These are phyloP conservation scores for Gnomoniopsis smithogilvyi DNA, from an alignment of 2,329 filamentous ascomycete species.

Conservation along the genomic window DNA sequence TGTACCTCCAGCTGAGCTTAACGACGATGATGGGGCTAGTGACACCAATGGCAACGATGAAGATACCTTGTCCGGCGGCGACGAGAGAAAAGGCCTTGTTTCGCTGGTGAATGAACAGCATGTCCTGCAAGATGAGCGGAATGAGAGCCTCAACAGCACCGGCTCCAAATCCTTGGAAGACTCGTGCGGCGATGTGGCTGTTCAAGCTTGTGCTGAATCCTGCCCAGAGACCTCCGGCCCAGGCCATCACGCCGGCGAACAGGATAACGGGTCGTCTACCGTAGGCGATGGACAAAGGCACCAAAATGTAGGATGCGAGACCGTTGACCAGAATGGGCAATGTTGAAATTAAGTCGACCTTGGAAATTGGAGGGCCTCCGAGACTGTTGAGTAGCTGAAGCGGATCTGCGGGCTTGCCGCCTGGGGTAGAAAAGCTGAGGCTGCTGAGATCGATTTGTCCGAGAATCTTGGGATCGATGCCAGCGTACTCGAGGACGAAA, in stretches of 20 bases:
- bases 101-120: conserved; percentile 24
- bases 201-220: conserved; percentile 20
- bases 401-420: conserved; percentile 15
- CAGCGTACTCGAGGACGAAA: conserved; percentile 24
- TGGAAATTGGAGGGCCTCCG: conserved; percentile 18
- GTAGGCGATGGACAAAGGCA: conserved; percentile 23
- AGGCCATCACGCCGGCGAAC: conserved; percentile 20
- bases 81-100: conserved; percentile 22
- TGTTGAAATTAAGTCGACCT: conserved; percentile 22
- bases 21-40: conserved; percentile 19
- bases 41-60: conserved; percentile 18
- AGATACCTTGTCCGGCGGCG: conserved; percentile 20
- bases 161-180: conserved; percentile 22
- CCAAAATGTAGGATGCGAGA: conserved; percentile 21
- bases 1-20: conserved; percentile 21
- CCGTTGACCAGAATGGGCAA: conserved; percentile 23
- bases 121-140: conserved; percentile 24
- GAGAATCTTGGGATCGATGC: conserved; percentile 20
- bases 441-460: conserved; percentile 21
- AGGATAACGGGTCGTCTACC: conserved; percentile 23
- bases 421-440: conserved; percentile 17
- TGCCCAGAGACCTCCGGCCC: conserved; percentile 24
- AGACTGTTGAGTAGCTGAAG: conserved; percentile 18
- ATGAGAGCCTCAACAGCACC: conserved; percentile 25
- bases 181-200: conserved; percentile 22